phyloP scores from a whole-genome alignment of 1,139 yeast genomes.

The Zygotorulaspora mrakii region DNA sequence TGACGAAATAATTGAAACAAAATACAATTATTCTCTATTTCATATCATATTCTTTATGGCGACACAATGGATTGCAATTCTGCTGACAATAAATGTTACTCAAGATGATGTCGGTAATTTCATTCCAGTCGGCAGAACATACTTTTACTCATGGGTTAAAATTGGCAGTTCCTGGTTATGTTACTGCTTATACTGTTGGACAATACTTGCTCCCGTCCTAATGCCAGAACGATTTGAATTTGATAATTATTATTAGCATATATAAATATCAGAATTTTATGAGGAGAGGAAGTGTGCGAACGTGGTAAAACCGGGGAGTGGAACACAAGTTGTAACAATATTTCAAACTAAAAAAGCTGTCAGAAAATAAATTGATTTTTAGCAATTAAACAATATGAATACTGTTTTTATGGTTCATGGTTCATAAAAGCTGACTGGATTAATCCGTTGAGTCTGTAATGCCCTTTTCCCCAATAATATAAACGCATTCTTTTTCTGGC shows the following conservation, averaged over 20 bases:
- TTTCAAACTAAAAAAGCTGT: neutral
- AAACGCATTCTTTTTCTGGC: constrained; percentile 57
- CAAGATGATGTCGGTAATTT: constrained; percentile 84
- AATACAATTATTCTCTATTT: constrained; percentile 83
- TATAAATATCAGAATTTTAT: too few relatives aligned
- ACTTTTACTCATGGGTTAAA: constrained; percentile 93
- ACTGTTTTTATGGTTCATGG: too few relatives aligned
- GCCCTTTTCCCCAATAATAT: constrained; percentile 52
- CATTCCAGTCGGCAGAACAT: constrained; percentile 95
- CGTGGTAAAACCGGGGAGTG: constrained; percentile 27
- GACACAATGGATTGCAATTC: constrained; percentile 94
- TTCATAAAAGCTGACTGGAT: neutral
- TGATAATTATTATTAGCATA: constrained; percentile 24
- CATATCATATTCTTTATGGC: constrained; percentile 91
- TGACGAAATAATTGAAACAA: constrained; percentile 65
- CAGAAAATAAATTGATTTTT: neutral
- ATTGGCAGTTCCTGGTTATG: constrained; percentile 92
- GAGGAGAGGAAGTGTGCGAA: neutral
- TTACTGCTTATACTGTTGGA: constrained; percentile 82
- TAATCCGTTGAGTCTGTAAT: constrained; percentile 45
- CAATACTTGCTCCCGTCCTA: constrained; percentile 80
- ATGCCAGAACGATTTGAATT: constrained; percentile 80
- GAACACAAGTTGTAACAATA: constrained; percentile 30
- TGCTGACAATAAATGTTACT: constrained; percentile 85
- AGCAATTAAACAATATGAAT: neutral